Conservation (phyloP, 2,329 filamentous ascomycete genomes). For the Cyphellophora attinorum region DNA sequence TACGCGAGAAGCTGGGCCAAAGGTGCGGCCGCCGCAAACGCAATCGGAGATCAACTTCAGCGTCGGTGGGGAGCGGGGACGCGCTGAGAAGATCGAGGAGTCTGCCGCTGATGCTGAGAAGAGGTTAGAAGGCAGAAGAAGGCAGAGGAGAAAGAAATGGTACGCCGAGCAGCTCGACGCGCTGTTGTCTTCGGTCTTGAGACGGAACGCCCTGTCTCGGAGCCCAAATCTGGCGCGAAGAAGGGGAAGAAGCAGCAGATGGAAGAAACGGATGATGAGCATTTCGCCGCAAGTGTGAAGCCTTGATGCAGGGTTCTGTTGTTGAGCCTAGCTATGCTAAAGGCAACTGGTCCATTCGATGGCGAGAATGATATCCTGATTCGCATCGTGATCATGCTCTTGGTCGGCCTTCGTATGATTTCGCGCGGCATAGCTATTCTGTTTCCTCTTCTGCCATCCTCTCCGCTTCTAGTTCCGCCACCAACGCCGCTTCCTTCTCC, state of each 20-base stretch:
- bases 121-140: constrained; percentile 11
- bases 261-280: not conserved
- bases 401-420: no score
- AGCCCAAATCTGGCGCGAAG: not conserved
- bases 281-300: constrained; percentile 44
- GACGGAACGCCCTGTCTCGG: constrained; percentile 1
- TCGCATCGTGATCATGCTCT: no score
- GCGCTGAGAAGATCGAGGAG: constrained; percentile 38
- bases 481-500: no score
- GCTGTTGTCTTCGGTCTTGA: constrained; percentile 12
- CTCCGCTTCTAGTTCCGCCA: no score
- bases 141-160: constrained; percentile 15
- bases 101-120: constrained; percentile 8
- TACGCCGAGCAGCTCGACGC: constrained; percentile 13
- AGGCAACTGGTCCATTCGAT: constrained; percentile 50
- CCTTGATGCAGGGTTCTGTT: constrained; percentile 48
- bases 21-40: constrained; percentile 30
- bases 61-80: constrained; percentile 46
- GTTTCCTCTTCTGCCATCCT: no score
- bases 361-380: constrained; percentile 45
- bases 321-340: constrained; percentile 54
- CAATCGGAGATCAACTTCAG: constrained; percentile 47
- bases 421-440: no score
- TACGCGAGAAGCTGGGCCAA: constrained; percentile 16
- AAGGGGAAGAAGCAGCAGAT: not conserved